phyloP scores from a whole-genome alignment of 2,329 filamentous ascomycete species.

The Cladosporium sp. region DNA sequence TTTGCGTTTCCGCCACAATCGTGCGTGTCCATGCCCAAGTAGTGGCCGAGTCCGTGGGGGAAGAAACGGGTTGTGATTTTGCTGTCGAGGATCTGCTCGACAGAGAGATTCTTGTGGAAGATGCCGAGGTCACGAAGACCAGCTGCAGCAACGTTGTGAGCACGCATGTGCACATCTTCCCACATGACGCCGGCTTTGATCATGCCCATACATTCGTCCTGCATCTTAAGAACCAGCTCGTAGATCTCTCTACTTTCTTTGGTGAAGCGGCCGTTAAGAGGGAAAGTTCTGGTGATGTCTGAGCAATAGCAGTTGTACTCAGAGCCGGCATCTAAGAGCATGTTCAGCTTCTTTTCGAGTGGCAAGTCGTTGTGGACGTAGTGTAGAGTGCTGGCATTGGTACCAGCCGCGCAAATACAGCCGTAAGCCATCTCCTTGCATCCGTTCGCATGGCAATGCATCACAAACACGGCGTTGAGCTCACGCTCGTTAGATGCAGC shows the following conservation, averaged over 20 bases:
- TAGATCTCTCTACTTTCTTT: slow-evolving; percentile 60
- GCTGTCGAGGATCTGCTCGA: slow-evolving; percentile 43
- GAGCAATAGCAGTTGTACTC: slow-evolving; percentile 48
- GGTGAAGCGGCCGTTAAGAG: slow-evolving; percentile 67
- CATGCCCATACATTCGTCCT: slow-evolving; percentile 67
- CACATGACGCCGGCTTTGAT: slow-evolving; percentile 72
- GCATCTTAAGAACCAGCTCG: slow-evolving; percentile 75
- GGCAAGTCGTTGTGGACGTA: slow-evolving; percentile 76
- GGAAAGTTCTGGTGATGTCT: slow-evolving; percentile 80
- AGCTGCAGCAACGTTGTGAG: slow-evolving; percentile 76
- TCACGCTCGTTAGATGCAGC: slow-evolving; percentile 73
- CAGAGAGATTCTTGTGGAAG: slow-evolving; percentile 38
- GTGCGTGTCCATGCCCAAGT: slow-evolving; percentile 51
- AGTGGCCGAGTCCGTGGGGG: slow-evolving; percentile 49
- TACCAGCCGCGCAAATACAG: slow-evolving; percentile 77
- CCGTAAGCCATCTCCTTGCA: slow-evolving; percentile 83
- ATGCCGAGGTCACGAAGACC: slow-evolving; percentile 75
- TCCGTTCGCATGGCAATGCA: slow-evolving; percentile 69
- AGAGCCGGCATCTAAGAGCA: slow-evolving; percentile 78
- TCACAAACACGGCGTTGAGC: slow-evolving; percentile 75
- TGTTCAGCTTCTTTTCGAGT: slow-evolving; percentile 66
- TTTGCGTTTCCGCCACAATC: slow-evolving; percentile 47
- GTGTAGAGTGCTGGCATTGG: slow-evolving; percentile 79
- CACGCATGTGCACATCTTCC: slow-evolving; percentile 76
- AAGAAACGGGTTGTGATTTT: slow-evolving; percentile 48